These are phyloP conservation scores for Arthromyces matolae DNA, from an alignment of 768 basidiomycete species.

Conservation along the genomic window DNA sequence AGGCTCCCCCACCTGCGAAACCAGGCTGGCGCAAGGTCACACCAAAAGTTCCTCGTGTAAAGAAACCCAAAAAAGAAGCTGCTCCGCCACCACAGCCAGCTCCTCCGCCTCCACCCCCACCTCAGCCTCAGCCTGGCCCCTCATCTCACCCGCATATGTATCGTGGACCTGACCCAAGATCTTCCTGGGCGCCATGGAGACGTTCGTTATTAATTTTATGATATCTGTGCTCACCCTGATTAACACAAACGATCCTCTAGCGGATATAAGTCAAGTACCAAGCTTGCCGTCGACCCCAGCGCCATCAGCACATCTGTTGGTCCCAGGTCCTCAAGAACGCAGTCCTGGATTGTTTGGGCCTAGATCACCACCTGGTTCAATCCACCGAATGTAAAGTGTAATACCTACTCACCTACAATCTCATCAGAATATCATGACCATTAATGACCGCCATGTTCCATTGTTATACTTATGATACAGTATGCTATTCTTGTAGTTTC, in stretches of 20 bases:
- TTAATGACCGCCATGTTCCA: neutral
- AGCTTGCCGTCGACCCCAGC: conserved; percentile 53
- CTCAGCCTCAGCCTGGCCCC: conserved; percentile 15
- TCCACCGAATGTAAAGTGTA: conserved; percentile 3
- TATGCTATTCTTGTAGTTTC: no score
- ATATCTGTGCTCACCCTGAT: conserved; percentile 3
- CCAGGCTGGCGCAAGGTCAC: conserved; percentile 64
- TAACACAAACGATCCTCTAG: conserved; percentile 31
- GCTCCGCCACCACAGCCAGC: conserved; percentile 32
- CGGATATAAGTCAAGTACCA: conserved; percentile 52
- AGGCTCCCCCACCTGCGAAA: conserved; percentile 37
- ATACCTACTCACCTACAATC: neutral
- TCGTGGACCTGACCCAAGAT: conserved; percentile 35
- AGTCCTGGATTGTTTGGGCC: conserved; percentile 79
- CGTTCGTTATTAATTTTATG: conserved; percentile 41
- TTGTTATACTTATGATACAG: neutral
- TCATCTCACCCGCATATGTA: conserved; percentile 10
- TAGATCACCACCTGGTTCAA: conserved; percentile 50
- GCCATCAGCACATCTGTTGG: conserved; percentile 51
- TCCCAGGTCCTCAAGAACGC: conserved; percentile 43
- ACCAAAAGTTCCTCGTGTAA: conserved; percentile 34
- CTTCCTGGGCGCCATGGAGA: conserved; percentile 65
- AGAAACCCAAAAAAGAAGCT: conserved; percentile 42
- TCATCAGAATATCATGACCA: neutral
- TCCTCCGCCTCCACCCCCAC: conserved; percentile 17